These are phyloP conservation scores for Alternaria gansuensis DNA, from an alignment of 2,329 filamentous ascomycete species.

Conservation along the genomic window DNA sequence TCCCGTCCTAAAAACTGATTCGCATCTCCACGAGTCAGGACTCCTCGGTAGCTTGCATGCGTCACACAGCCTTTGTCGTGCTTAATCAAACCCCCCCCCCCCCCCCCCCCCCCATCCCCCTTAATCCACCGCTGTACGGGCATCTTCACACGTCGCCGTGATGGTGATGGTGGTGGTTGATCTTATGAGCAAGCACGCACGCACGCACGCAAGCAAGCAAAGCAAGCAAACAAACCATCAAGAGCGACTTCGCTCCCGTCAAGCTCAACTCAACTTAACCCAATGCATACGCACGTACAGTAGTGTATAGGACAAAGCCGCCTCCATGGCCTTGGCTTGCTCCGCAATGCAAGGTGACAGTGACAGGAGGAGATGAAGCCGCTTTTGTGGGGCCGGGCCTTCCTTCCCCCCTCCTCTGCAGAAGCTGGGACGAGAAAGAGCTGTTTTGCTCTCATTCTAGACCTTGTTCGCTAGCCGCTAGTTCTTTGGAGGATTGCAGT, in stretches of 20 bases:
- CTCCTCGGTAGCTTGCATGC: background rate
- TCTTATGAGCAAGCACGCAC: background rate
- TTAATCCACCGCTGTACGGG: background rate
- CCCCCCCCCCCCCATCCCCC: too few species aligned
- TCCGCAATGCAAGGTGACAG: slow-evolving; percentile 7
- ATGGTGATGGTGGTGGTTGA: background rate
- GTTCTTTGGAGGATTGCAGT: background rate
- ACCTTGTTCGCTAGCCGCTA: background rate
- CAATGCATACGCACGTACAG: background rate
- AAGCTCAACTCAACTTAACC: too few species aligned
- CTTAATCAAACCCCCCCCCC: too few species aligned
- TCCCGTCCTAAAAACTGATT: background rate
- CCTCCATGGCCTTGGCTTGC: background rate
- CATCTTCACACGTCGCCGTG: background rate
- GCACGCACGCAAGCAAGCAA: background rate
- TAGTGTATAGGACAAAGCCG: slow-evolving; percentile 4
- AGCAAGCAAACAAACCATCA: too few species aligned
- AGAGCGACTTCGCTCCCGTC: too few species aligned
- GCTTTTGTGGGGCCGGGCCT: background rate
- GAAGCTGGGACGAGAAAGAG: background rate
- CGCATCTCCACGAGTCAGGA: slow-evolving; percentile 1
- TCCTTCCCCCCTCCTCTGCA: background rate
- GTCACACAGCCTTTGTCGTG: background rate
- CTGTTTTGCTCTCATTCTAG: background rate
- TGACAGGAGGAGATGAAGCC: slow-evolving; percentile 9